Evolutionary conservation across 176 grass and related monocot species (phyloP).

Genomic region (Oryza rufipogon): DNA sequence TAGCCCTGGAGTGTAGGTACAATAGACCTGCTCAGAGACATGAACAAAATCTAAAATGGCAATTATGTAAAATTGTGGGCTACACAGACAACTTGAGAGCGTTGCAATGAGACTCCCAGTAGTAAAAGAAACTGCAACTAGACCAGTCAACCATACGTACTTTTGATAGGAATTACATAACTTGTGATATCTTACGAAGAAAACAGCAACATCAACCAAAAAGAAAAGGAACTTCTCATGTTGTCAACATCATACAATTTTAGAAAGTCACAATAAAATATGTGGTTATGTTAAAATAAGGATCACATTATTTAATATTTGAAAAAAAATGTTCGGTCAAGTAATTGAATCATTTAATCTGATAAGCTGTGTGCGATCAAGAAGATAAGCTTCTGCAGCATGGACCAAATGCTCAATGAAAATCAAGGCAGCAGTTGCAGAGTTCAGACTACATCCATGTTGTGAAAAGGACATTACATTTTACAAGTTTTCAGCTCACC

Average conservation of each 20-base stretch:
- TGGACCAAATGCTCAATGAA: neutral
- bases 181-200: neutral
- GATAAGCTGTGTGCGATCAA: neutral
- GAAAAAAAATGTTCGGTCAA: conserved; percentile 24
- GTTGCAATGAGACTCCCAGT: neutral
- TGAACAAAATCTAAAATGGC: conserved; percentile 34
- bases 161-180: conserved; percentile 15
- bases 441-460: conserved; percentile 3
- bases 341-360: neutral
- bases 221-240: neutral
- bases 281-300: conserved; percentile 11
- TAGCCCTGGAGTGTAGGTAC: conserved; percentile 96
- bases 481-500: conserved; percentile 26
- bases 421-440: conserved; percentile 3
- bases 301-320: neutral
- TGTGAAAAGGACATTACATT: conserved; percentile 28
- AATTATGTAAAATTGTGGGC: neutral
- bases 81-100: neutral
- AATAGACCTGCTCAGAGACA: conserved; percentile 82
- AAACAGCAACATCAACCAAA: neutral
- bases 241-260: conserved; percentile 14
- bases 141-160: neutral
- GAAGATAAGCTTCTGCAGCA: neutral
- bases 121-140: neutral
- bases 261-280: neutral